phyloP scores from a whole-genome alignment of 176 grass and related monocot genomes.

The Aegilops bicornis region DNA sequence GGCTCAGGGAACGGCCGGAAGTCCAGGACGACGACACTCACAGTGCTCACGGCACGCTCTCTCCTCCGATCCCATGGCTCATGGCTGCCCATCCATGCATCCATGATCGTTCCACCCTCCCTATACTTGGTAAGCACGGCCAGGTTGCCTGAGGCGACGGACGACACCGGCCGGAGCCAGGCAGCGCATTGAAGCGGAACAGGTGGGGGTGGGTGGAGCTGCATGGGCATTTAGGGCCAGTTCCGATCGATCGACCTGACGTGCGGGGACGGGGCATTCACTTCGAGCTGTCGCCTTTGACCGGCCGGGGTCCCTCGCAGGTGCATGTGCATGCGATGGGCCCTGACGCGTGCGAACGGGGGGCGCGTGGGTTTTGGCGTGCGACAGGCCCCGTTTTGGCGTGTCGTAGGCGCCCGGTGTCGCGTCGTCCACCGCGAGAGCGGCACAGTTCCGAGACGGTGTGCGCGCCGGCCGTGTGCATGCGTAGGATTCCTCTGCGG shows the following conservation, averaged over 20 bases:
- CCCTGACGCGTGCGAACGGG: neutral
- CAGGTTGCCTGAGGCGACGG: neutral
- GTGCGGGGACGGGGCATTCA: constrained; percentile 22
- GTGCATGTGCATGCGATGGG: neutral
- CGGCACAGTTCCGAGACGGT: neutral
- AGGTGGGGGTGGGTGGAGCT: neutral
- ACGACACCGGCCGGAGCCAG: neutral
- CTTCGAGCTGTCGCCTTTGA: constrained; percentile 36
- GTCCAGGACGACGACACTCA: too few species aligned
- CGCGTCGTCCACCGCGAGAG: too few species aligned
- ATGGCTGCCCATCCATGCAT: too few species aligned
- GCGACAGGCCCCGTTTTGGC: neutral
- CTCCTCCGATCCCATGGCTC: too few species aligned
- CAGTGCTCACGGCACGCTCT: too few species aligned
- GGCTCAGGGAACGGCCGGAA: too few species aligned
- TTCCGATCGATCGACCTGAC: neutral
- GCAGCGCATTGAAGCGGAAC: neutral
- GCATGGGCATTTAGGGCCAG: neutral
- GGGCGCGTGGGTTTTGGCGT: neutral
- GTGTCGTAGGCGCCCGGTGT: neutral
- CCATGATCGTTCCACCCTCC: too few species aligned
- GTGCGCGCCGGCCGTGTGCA: neutral
- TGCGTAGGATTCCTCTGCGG: neutral
- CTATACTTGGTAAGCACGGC: too few species aligned
- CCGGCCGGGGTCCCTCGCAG: neutral